phyloP scores from a whole-genome alignment of 805 yeast species.

The Candida vartiovaarae region DNA sequence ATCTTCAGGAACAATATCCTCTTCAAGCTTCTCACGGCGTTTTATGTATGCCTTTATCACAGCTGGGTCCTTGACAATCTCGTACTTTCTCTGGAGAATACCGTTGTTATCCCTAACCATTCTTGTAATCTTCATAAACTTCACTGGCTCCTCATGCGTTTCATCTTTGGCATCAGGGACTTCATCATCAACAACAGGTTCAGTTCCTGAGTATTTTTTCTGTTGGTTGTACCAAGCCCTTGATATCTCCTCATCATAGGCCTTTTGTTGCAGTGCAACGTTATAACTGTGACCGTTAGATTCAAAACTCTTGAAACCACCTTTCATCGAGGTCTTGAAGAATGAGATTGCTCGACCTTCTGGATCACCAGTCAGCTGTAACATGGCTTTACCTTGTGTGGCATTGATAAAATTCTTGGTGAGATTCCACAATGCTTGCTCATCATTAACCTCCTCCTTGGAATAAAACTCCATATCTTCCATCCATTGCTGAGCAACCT shows the following conservation, averaged over 20 bases:
- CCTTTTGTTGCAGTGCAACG: conserved; percentile 79
- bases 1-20: conserved; percentile 66
- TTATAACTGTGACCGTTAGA: conserved; percentile 66
- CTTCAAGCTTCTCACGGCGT: conserved; percentile 54
- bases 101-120: conserved; percentile 81
- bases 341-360: conserved; percentile 87
- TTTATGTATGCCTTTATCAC: conserved; percentile 79
- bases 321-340: conserved; percentile 88
- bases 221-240: conserved; percentile 88
- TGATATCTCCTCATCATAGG: conserved; percentile 84
- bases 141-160: conserved; percentile 10
- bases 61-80: conserved; percentile 75
- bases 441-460: conserved; percentile 59
- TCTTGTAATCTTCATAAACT: conserved; percentile 61
- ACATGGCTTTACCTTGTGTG: conserved; percentile 95
- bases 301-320: conserved; percentile 58
- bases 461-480: conserved; percentile 69
- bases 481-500: conserved; percentile 79
- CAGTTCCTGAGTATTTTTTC: conserved; percentile 39
- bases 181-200: conserved; percentile 17
- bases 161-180: conserved; percentile 21
- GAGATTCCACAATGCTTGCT: conserved; percentile 90
- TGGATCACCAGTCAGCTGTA: conserved; percentile 92
- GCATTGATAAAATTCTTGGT: conserved; percentile 87
- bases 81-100: conserved; percentile 72